Percentiles rank a stretch among this genome's conserved stretches.
These are phyloP conservation scores for Sphaerosporella brunnea DNA, from an alignment of 495 filamentous ascomycete species.

Conservation along the genomic window DNA sequence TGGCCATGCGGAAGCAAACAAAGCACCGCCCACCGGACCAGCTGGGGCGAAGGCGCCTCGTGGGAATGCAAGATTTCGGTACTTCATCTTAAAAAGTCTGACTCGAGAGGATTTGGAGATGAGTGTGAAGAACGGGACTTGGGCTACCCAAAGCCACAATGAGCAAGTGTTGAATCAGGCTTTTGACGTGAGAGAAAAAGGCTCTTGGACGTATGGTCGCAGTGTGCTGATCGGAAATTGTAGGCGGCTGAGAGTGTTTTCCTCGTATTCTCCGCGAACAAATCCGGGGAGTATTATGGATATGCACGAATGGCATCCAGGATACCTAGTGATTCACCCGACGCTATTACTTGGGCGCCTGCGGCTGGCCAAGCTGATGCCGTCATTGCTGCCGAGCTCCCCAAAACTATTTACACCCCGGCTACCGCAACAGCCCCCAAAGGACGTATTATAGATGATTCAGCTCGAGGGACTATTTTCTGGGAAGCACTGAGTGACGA, in stretches of 20 bases:
- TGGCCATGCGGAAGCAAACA: not conserved
- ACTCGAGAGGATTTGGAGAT: slow-evolving; percentile 86
- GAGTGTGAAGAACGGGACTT: slow-evolving; percentile 72
- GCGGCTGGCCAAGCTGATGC: slow-evolving; percentile 34
- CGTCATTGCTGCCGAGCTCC: slow-evolving; percentile 46
- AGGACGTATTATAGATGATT: slow-evolving; percentile 85
- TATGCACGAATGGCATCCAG: slow-evolving; percentile 82
- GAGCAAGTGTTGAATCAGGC: slow-evolving; percentile 69
- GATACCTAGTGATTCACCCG: slow-evolving; percentile 57
- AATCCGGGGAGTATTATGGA: slow-evolving; percentile 94
- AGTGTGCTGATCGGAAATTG: not conserved
- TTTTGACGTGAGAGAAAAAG: slow-evolving; percentile 52
- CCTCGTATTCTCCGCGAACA: slow-evolving; percentile 92
- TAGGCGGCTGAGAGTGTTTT: slow-evolving; percentile 78
- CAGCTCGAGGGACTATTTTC: slow-evolving; percentile 82
- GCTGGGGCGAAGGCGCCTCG: slow-evolving; percentile 25
- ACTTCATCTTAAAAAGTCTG: slow-evolving; percentile 86
- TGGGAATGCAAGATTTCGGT: slow-evolving; percentile 41
- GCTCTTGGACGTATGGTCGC: too few species aligned
- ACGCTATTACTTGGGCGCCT: slow-evolving; percentile 46
- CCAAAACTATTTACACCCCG: slow-evolving; percentile 57
- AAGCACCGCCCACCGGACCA: slow-evolving; percentile 20
- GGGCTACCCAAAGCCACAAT: slow-evolving; percentile 93
- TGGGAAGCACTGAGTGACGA: slow-evolving; percentile 67
- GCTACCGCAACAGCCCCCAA: slow-evolving; percentile 65